Evolutionary conservation across 805 yeast species (phyloP).

Genomic region (Helenozyma rhizophorensis): DNA sequence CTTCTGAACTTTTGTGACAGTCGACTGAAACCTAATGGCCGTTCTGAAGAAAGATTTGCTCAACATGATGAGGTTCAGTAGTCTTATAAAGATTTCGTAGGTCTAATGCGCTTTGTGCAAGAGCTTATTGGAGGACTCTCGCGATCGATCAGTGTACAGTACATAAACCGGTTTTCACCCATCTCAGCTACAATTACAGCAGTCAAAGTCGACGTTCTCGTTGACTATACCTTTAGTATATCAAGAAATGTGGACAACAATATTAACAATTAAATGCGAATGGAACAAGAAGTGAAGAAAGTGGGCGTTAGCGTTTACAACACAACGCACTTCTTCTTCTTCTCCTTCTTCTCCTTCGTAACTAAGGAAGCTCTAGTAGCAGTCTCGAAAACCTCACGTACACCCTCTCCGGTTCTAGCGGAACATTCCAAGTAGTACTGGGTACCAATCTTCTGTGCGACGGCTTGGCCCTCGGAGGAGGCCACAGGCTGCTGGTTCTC

Average conservation of each 20-base stretch:
- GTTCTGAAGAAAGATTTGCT: constrained; percentile 2
- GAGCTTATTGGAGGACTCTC: too few species aligned
- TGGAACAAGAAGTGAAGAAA: constrained; percentile 11
- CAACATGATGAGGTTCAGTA: too few species aligned
- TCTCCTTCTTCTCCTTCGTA: constrained; percentile 25
- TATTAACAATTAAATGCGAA: constrained; percentile 16
- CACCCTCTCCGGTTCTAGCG: constrained; percentile 30
- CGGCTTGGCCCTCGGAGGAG: constrained; percentile 23
- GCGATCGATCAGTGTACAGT: too few species aligned
- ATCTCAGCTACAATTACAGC: too few species aligned
- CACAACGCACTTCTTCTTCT: constrained; percentile 28
- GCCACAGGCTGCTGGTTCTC: constrained; percentile 19
- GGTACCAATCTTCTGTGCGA: constrained; percentile 27
- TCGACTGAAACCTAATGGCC: constrained; percentile 10
- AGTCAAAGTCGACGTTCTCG: too few species aligned
- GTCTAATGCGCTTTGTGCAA: too few species aligned
- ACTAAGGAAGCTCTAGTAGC: constrained; percentile 29
- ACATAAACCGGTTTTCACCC: too few species aligned
- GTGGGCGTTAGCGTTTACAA: constrained; percentile 15
- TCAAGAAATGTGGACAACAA: constrained; percentile 8
- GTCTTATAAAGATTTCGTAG: too few species aligned
- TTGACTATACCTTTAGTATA: too few species aligned
- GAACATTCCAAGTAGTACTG: constrained; percentile 34
- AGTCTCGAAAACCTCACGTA: constrained; percentile 26
- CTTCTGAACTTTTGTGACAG: constrained; percentile 7